Evolutionary conservation across 2,329 filamentous ascomycete species (phyloP).

Genomic region (Fusarium paranaense): DNA sequence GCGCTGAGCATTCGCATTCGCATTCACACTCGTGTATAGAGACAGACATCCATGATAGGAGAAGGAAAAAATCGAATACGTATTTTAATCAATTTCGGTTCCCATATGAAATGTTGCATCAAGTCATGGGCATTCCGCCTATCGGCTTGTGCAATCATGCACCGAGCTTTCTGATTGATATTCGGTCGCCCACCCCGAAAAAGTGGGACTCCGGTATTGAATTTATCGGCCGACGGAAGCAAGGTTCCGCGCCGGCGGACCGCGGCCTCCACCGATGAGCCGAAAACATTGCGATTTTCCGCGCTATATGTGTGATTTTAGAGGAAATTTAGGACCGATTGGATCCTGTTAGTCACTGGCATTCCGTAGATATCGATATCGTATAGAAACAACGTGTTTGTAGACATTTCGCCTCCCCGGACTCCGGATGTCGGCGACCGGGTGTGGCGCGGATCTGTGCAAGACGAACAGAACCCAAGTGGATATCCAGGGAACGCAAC

Average conservation of each 20-base stretch:
- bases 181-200: conserved; percentile 18
- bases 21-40: conserved; percentile 13
- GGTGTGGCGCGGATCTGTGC: background rate
- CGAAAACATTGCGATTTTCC: background rate
- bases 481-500: conserved; percentile 5
- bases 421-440: conserved; percentile 2
- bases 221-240: conserved; percentile 25
- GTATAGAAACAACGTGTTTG: background rate
- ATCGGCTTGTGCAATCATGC: background rate
- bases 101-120: background rate
- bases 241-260: conserved; percentile 23
- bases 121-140: background rate
- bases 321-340: background rate
- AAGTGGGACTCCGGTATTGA: conserved; percentile 23
- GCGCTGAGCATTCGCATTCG: background rate
- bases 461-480: conserved; percentile 10
- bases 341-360: background rate
- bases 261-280: background rate
- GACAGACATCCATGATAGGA: conserved; percentile 11
- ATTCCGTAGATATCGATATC: background rate
- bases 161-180: background rate
- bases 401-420: background rate
- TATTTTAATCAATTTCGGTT: background rate
- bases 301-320: background rate
- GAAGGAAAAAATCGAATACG: background rate